phyloP scores from a whole-genome alignment of 2,329 filamentous ascomycete species.

The Cladosporium cucumerinum region DNA sequence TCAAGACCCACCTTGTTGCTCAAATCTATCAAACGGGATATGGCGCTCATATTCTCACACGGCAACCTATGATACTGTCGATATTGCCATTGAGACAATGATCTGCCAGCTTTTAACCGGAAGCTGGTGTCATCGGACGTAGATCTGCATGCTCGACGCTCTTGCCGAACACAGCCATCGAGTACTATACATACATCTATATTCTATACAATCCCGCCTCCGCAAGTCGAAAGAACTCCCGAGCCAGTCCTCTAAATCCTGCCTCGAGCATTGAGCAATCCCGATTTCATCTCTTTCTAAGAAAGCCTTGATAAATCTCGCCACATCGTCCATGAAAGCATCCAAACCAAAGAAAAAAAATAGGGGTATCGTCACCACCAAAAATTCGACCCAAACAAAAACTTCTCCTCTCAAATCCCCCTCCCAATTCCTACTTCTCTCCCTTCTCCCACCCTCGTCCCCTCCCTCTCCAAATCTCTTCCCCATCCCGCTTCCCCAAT shows the following conservation, averaged over 20 bases:
- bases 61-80: too few species aligned
- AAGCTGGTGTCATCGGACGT: background rate
- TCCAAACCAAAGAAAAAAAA: background rate
- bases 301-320: background rate
- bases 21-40: too few species aligned
- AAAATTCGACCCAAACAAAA: background rate
- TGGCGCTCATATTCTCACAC: too few species aligned
- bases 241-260: background rate
- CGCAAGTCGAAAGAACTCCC: background rate
- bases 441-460: background rate
- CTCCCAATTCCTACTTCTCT: background rate
- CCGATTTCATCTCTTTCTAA: background rate
- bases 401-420: background rate
- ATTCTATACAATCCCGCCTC: background rate
- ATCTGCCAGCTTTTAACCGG: background rate
- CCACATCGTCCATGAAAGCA: background rate
- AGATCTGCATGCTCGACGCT: background rate
- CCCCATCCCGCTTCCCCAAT: background rate
- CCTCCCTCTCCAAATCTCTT: slow-evolving; percentile 4
- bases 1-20: too few species aligned
- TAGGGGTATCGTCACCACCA: background rate
- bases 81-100: too few species aligned
- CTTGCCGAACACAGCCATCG: background rate
- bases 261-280: background rate
- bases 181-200: background rate